Conservation (phyloP, 208 protist genomes). For the Crithidia thermophila region DNA sequence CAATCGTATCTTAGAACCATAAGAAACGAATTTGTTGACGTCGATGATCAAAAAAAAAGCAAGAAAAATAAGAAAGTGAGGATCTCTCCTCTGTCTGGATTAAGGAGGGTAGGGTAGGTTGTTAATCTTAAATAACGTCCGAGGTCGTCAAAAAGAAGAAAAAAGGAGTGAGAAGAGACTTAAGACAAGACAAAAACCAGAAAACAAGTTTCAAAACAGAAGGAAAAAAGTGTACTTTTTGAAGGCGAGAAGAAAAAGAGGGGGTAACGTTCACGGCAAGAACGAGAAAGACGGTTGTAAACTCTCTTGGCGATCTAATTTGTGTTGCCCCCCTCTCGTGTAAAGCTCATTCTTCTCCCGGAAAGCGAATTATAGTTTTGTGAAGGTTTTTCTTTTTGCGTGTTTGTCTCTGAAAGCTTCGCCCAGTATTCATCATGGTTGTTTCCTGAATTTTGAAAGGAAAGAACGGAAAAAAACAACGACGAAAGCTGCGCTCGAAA, state of each 20-base stretch:
- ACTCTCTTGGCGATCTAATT: background rate
- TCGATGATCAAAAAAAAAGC: background rate
- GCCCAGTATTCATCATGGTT: slow-evolving; percentile 13
- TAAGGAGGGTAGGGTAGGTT: slow-evolving; percentile 20
- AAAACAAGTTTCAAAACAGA: background rate
- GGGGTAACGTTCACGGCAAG: background rate
- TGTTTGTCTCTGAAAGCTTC: slow-evolving; percentile 12
- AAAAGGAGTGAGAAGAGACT: background rate
- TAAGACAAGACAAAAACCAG: slow-evolving; percentile 1
- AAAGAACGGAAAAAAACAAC: background rate
- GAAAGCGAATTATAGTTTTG: slow-evolving; percentile 6
- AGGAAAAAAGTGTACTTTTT: slow-evolving; percentile 5
- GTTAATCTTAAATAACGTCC: background rate
- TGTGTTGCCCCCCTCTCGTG: background rate
- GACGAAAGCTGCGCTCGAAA: no score
- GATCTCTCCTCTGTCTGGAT: slow-evolving; percentile 23
- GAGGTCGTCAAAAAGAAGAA: background rate
- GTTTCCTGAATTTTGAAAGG: background rate
- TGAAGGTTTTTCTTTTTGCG: slow-evolving; percentile 2
- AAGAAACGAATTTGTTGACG: slow-evolving; percentile 15
- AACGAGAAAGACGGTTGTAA: background rate
- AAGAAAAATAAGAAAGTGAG: slow-evolving; percentile 7
- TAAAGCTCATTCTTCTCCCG: background rate
- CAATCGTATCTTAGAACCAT: background rate
- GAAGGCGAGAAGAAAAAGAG: background rate